Conservation (phyloP, 139 green algal genomes). For the Chlorella sp. region DNA sequence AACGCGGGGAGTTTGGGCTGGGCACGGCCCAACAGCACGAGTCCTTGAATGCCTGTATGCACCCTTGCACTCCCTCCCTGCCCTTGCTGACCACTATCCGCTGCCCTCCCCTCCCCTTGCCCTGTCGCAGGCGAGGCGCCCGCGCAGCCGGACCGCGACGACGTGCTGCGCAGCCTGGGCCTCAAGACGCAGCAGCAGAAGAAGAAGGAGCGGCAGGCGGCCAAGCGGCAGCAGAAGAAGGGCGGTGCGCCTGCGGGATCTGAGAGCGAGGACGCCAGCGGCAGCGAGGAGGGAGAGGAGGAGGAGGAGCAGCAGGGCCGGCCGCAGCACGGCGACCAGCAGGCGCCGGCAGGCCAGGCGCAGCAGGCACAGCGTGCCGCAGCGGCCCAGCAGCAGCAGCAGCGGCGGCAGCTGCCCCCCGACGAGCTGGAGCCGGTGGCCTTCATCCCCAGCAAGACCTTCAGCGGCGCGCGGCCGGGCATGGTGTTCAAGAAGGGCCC, state of each 20-base stretch:
- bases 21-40: too few species aligned
- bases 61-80: not conserved
- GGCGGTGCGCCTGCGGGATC: not conserved
- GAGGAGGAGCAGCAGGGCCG: not conserved
- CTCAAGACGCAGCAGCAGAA: conserved; percentile 29
- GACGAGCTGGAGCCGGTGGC: conserved; percentile 2
- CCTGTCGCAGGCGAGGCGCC: conserved; percentile 33
- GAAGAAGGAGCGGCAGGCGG: conserved; percentile 25
- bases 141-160: conserved; percentile 25
- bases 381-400: not conserved
- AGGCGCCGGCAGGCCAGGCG: not conserved
- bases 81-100: not conserved
- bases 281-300: conserved; percentile 16
- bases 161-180: conserved; percentile 34
- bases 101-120: not conserved
- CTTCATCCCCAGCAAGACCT: conserved; percentile 42
- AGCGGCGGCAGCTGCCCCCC: not conserved
- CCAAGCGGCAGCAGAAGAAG: not conserved
- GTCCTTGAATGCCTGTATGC: too few species aligned
- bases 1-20: not conserved
- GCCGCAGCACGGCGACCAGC: not conserved
- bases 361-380: not conserved
- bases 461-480: conserved; percentile 51
- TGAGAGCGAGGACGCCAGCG: not conserved
- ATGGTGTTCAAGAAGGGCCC: conserved; percentile 69